A percentile compares a stretch with the other conserved stretches of the same genome.
Evolutionary conservation across 1,139 yeast species (phyloP).

Genomic region (Kurtzmaniella quercitrusa): DNA sequence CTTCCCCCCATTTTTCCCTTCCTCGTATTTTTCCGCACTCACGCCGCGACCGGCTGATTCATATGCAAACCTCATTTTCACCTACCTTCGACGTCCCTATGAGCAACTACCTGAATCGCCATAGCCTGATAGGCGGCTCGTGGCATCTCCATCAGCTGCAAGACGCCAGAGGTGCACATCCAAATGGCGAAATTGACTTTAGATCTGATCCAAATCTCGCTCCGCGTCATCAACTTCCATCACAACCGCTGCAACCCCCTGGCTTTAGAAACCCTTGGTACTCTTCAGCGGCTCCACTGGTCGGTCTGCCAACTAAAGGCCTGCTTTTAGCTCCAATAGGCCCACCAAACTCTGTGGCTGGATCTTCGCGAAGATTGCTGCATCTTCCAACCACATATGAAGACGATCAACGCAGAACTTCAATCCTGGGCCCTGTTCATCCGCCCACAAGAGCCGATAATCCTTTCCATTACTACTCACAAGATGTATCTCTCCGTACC

Average conservation of each 20-base stretch:
- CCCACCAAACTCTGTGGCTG: constrained; percentile 16
- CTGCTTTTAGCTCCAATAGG: constrained; percentile 32
- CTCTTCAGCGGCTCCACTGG: constrained; percentile 12
- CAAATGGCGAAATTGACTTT: constrained; percentile 6
- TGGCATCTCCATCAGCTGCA: constrained; percentile 33
- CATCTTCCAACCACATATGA: constrained; percentile 52
- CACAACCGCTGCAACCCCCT: constrained; percentile 15
- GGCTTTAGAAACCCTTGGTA: constrained; percentile 49
- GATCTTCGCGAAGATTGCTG: constrained; percentile 1
- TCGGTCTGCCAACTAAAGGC: constrained; percentile 10
- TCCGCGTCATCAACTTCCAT: constrained; percentile 13
- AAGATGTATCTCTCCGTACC: constrained; percentile 28
- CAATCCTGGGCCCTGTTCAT: constrained; percentile 21
- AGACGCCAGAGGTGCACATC: constrained; percentile 14
- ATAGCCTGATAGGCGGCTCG: constrained; percentile 41
- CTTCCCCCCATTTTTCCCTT: background rate
- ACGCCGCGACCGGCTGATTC: background rate
- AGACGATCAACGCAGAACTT: constrained; percentile 21
- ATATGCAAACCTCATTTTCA: background rate
- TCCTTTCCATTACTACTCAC: constrained; percentile 44
- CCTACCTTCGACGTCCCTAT: background rate
- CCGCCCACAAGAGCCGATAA: constrained; percentile 49
- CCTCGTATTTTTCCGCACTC: background rate
- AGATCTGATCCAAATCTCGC: constrained; percentile 13
- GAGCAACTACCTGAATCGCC: constrained; percentile 30